phyloP scores from a whole-genome alignment of 495 filamentous ascomycete genomes.

The Penicillium bialowiezense region DNA sequence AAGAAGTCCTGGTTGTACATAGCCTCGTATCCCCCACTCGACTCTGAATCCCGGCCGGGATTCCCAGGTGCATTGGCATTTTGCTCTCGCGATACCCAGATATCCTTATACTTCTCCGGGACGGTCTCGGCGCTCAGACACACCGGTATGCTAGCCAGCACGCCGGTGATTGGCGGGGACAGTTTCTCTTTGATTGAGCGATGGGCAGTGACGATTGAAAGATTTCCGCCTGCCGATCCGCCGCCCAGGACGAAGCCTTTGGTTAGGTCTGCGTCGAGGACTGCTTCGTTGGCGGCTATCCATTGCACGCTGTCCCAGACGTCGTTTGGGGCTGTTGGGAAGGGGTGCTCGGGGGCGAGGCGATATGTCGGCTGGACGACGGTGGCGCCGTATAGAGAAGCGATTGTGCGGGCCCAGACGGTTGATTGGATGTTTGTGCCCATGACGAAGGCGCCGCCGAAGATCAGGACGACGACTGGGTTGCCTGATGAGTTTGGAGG shows the following conservation, averaged over 20 bases:
- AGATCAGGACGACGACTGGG: conserved; percentile 41
- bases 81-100: conserved; percentile 37
- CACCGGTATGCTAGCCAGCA: conserved; percentile 41
- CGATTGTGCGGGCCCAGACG: conserved; percentile 28
- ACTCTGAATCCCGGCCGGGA: conserved; percentile 2
- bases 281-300: conserved; percentile 37
- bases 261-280: conserved; percentile 12
- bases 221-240: conserved; percentile 46
- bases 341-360: conserved; percentile 46
- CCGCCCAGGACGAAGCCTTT: conserved; percentile 51
- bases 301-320: conserved; percentile 49
- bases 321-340: conserved; percentile 45
- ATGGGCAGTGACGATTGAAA: conserved; percentile 40
- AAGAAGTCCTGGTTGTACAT: conserved; percentile 7
- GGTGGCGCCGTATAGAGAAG: conserved; percentile 25
- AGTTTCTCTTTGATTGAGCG: conserved; percentile 40
- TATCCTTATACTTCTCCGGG: conserved; percentile 25
- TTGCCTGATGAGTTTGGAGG: conserved; percentile 25
- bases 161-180: conserved; percentile 42
- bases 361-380: conserved; percentile 41
- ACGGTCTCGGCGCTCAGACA: conserved; percentile 12
- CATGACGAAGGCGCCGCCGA: conserved; percentile 44
- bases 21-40: background rate
- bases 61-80: conserved; percentile 26
- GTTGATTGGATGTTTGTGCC: conserved; percentile 31